phyloP scores from a whole-genome alignment of 1,139 yeast species.

The Scheffersomyces titani region DNA sequence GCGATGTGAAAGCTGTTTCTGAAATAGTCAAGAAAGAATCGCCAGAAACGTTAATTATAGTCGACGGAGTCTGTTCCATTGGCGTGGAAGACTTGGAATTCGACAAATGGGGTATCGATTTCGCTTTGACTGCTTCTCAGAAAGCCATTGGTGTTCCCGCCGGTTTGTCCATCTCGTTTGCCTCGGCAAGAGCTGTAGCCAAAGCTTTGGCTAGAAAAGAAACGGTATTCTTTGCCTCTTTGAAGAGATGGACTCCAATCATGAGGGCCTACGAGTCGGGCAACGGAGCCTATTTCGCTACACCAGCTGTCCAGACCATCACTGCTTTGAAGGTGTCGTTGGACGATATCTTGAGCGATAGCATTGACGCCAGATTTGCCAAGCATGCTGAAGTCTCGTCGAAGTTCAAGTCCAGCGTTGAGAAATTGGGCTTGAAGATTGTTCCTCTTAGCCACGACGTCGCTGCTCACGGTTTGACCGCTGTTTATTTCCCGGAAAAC shows the following conservation, averaged over 20 bases:
- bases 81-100: slow-evolving; percentile 87
- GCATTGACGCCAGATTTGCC: slow-evolving; percentile 63
- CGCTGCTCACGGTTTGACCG: slow-evolving; percentile 88
- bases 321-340: slow-evolving; percentile 81
- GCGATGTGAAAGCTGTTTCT: slow-evolving; percentile 68
- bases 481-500: slow-evolving; percentile 80
- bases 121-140: slow-evolving; percentile 88
- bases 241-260: slow-evolving; percentile 86
- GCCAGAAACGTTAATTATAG: slow-evolving; percentile 81
- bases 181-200: slow-evolving; percentile 72
- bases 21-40: slow-evolving; percentile 59
- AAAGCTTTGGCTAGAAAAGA: slow-evolving; percentile 61
- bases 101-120: slow-evolving; percentile 90
- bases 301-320: slow-evolving; percentile 87
- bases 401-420: slow-evolving; percentile 60
- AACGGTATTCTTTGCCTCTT: slow-evolving; percentile 69
- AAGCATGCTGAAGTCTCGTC: slow-evolving; percentile 65
- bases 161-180: slow-evolving; percentile 78
- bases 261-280: slow-evolving; percentile 87
- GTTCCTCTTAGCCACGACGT: slow-evolving; percentile 61
- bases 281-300: slow-evolving; percentile 84
- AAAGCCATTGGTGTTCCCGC: slow-evolving; percentile 96
- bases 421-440: slow-evolving; percentile 63
- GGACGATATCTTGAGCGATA: slow-evolving; percentile 62
- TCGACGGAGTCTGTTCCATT: slow-evolving; percentile 93